These are phyloP conservation scores for Boehmeria nivea DNA, from an alignment of 306 rosid genomes.

Conservation along the genomic window DNA sequence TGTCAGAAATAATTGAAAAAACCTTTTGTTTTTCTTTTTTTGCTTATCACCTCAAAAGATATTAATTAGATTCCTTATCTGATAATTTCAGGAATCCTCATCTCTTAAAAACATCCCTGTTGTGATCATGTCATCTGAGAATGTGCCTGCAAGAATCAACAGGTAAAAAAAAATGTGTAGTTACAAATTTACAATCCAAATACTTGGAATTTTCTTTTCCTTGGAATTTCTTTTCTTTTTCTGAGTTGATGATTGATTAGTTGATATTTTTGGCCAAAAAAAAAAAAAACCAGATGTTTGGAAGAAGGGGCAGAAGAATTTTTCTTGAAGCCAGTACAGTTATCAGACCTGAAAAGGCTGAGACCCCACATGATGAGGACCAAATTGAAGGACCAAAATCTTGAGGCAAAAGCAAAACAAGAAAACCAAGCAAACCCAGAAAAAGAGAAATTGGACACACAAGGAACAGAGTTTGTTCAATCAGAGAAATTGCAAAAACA, in stretches of 20 bases:
- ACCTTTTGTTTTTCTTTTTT: slow-evolving; percentile 16
- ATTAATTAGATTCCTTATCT: slow-evolving; percentile 26
- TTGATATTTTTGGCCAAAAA: neutral
- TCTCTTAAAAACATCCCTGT: slow-evolving; percentile 87
- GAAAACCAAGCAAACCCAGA: slow-evolving; percentile 36
- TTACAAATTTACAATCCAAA: too few species aligned
- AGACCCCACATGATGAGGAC: slow-evolving; percentile 70
- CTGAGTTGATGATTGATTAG: neutral
- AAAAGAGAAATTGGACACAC: slow-evolving; percentile 16
- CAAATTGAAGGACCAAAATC: slow-evolving; percentile 40
- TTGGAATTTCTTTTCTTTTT: too few species aligned
- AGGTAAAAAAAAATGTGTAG: slow-evolving; percentile 46
- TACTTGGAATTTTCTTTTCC: neutral
- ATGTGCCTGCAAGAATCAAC: slow-evolving; percentile 85
- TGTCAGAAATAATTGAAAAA: slow-evolving; percentile 14
- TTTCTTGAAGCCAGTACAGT: slow-evolving; percentile 85
- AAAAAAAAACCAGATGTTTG: slow-evolving; percentile 46
- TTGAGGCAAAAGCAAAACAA: slow-evolving; percentile 18
- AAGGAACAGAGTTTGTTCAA: neutral
- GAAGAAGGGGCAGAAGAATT: slow-evolving; percentile 97
- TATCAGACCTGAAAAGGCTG: slow-evolving; percentile 62
- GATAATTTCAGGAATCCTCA: slow-evolving; percentile 73
- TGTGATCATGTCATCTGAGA: slow-evolving; percentile 93
- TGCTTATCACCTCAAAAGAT: slow-evolving; percentile 17
- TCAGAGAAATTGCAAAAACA: slow-evolving; percentile 20